Percentiles rank a stretch among this genome's conserved stretches.
Conservation (phyloP, 306 rosid genomes). For the Cyamopsis tetragonoloba region DNA sequence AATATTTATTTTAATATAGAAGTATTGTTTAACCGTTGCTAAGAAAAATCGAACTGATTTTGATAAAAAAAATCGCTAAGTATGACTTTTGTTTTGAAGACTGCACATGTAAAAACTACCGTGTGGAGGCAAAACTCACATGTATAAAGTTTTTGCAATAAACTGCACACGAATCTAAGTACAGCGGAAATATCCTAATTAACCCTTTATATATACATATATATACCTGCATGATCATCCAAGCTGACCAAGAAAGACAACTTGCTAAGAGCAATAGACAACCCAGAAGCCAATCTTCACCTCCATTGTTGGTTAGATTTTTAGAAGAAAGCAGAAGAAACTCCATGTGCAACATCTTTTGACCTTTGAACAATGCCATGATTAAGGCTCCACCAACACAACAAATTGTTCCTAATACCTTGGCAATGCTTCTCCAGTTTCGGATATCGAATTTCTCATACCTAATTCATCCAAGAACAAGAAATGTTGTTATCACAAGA, state of each 20-base stretch:
- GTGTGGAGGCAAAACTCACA: too few relatives aligned
- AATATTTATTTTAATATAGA: too few relatives aligned
- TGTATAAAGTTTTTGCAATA: too few relatives aligned
- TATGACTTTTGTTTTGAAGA: too few relatives aligned
- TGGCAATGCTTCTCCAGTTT: constrained; percentile 54
- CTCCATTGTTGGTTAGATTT: constrained; percentile 19
- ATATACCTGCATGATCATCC: constrained; percentile 76
- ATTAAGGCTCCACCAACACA: constrained; percentile 68
- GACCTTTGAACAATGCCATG: constrained; percentile 68
- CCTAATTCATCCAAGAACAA: constrained; percentile 25
- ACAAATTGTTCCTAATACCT: constrained; percentile 53
- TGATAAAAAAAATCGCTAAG: too few relatives aligned
- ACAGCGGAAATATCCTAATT: too few relatives aligned
- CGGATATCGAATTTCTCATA: constrained; percentile 44
- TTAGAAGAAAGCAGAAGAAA: too few relatives aligned
- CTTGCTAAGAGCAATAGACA: constrained; percentile 48
- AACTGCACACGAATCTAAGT: too few relatives aligned
- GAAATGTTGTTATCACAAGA: not conserved
- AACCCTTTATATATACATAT: too few relatives aligned
- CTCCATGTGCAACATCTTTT: constrained; percentile 44
- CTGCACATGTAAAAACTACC: too few relatives aligned
- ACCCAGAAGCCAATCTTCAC: constrained; percentile 46
- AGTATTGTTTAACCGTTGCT: too few relatives aligned
- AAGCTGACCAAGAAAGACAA: constrained; percentile 47
- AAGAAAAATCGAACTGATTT: too few relatives aligned